phyloP scores from a whole-genome alignment of 768 basidiomycete genomes.

The Macrolepiota dolichaula region DNA sequence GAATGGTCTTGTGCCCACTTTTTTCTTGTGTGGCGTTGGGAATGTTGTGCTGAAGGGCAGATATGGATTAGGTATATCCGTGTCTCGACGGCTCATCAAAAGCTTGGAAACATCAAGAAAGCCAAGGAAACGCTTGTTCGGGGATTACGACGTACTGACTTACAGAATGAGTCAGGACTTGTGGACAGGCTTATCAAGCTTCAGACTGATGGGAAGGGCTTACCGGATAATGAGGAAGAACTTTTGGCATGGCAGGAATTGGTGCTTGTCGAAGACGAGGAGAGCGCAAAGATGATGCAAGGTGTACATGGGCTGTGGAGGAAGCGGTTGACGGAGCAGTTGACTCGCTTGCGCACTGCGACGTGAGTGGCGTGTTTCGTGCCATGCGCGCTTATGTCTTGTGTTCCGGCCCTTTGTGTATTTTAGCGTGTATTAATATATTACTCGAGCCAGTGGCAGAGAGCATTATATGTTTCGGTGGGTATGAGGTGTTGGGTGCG shows the following conservation, averaged over 20 bases:
- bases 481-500: too few relatives aligned
- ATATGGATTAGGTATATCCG: slow-evolving; percentile 15
- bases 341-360: background rate
- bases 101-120: slow-evolving; percentile 10
- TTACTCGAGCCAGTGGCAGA: too few relatives aligned
- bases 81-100: slow-evolving; percentile 15
- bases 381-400: too few relatives aligned
- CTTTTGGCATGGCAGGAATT: slow-evolving; percentile 1
- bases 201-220: slow-evolving; percentile 16
- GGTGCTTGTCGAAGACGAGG: slow-evolving; percentile 10
- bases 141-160: slow-evolving; percentile 13
- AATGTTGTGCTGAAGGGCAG: background rate
- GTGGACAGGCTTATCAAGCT: slow-evolving; percentile 17
- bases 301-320: slow-evolving; percentile 11
- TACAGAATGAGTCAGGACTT: slow-evolving; percentile 13
- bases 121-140: slow-evolving; percentile 15
- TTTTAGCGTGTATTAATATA: background rate
- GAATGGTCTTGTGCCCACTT: too few relatives aligned
- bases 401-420: background rate
- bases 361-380: too few relatives aligned
- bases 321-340: slow-evolving; percentile 1
- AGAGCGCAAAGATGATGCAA: slow-evolving; percentile 12
- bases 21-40: background rate
- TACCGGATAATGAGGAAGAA: slow-evolving; percentile 15
- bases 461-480: too few relatives aligned